These are phyloP conservation scores for Danielozyma ontarioensis DNA, from an alignment of 805 yeast genomes.

Conservation along the genomic window DNA sequence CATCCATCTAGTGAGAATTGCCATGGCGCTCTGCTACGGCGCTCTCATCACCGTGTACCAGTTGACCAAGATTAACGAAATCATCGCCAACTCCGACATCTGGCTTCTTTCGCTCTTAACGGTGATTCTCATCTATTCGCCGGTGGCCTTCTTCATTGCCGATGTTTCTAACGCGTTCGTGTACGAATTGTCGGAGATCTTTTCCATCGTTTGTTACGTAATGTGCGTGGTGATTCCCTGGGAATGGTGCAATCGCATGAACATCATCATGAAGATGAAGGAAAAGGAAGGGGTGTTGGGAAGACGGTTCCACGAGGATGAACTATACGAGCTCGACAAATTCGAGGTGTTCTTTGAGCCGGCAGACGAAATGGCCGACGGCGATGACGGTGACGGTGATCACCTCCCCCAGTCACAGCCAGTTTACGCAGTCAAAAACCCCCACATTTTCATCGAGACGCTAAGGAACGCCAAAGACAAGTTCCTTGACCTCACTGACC, in stretches of 20 bases:
- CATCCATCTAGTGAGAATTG: conserved; percentile 66
- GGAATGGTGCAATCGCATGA: conserved; percentile 78
- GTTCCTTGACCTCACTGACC: conserved; percentile 45
- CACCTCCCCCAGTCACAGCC: too few relatives aligned
- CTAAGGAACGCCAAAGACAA: conserved; percentile 26
- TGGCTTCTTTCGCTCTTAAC: conserved; percentile 55
- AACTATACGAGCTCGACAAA: conserved; percentile 38
- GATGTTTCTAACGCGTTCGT: conserved; percentile 75
- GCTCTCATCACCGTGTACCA: conserved; percentile 55
- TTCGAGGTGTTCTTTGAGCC: conserved; percentile 36
- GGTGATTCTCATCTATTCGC: conserved; percentile 49
- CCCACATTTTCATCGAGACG: not conserved
- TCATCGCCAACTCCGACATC: conserved; percentile 44
- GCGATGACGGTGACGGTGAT: conserved; percentile 3
- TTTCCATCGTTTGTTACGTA: conserved; percentile 67
- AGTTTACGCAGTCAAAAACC: not conserved
- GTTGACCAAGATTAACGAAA: conserved; percentile 45
- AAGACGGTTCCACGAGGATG: conserved; percentile 69
- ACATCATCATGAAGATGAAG: conserved; percentile 48
- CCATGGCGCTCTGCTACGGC: conserved; percentile 64
- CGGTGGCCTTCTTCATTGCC: conserved; percentile 68
- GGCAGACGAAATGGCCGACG: conserved; percentile 9
- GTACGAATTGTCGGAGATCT: conserved; percentile 66
- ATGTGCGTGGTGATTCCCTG: conserved; percentile 70
- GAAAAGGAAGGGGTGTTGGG: conserved; percentile 75